Evolutionary conservation across 2,329 filamentous ascomycete species (phyloP).

Genomic region (Alternaria brassicae): DNA sequence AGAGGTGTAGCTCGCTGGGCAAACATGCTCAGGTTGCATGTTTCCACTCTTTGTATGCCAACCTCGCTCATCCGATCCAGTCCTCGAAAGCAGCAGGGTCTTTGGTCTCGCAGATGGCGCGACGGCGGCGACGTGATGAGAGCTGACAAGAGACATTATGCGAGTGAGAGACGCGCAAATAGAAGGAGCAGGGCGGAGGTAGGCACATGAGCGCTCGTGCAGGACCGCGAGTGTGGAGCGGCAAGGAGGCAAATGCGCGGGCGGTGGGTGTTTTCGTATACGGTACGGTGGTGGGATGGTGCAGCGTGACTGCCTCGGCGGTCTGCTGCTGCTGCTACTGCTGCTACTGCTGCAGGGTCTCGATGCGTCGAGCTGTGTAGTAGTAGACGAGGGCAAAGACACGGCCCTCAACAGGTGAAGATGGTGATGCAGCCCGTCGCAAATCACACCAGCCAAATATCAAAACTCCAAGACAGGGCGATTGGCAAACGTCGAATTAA

Average conservation of each 20-base stretch:
- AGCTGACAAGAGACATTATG: slow-evolving; percentile 45
- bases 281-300: slow-evolving; percentile 5
- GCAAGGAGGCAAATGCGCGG: slow-evolving; percentile 14
- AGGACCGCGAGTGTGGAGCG: slow-evolving; percentile 36
- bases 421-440: slow-evolving; percentile 25
- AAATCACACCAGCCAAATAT: slow-evolving; percentile 9
- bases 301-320: slow-evolving; percentile 25
- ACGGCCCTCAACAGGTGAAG: slow-evolving; percentile 17
- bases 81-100: slow-evolving; percentile 45
- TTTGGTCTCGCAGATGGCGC: slow-evolving; percentile 45
- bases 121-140: slow-evolving; percentile 42
- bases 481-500: slow-evolving; percentile 7
- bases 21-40: slow-evolving; percentile 9
- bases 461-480: slow-evolving; percentile 8
- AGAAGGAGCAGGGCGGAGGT: slow-evolving; percentile 43
- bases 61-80: slow-evolving; percentile 41
- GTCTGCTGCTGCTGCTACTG: slow-evolving; percentile 16
- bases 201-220: slow-evolving; percentile 48
- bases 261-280: slow-evolving; percentile 7
- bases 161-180: slow-evolving; percentile 47
- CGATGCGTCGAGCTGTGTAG: slow-evolving; percentile 22
- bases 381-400: slow-evolving; percentile 24
- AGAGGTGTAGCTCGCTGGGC: slow-evolving; percentile 22
- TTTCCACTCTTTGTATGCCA: slow-evolving; percentile 23
- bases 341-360: slow-evolving; percentile 19